phyloP scores from a whole-genome alignment of 2,329 filamentous ascomycete genomes.

The Nemania diffusa region DNA sequence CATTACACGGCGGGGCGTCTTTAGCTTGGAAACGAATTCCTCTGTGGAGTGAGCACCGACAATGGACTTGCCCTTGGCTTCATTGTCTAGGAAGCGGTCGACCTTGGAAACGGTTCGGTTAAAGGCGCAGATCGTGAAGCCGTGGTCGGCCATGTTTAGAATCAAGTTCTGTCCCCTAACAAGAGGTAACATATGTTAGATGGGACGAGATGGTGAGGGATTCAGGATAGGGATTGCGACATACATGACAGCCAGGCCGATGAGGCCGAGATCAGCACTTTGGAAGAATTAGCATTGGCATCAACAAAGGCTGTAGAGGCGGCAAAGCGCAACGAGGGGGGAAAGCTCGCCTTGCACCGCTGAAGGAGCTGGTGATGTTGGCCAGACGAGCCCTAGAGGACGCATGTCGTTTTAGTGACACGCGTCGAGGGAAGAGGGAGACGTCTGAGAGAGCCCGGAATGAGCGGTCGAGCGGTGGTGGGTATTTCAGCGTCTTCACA shows the following conservation, averaged over 20 bases:
- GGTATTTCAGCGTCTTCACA: constrained; percentile 11
- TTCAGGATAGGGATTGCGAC: constrained; percentile 47
- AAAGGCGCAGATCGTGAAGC: constrained; percentile 97
- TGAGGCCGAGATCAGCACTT: constrained; percentile 90
- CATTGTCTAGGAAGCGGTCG: constrained; percentile 90
- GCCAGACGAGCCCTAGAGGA: constrained; percentile 76
- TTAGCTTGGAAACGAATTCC: constrained; percentile 96
- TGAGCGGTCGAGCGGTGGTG: constrained; percentile 37
- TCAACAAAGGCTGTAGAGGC: constrained; percentile 43
- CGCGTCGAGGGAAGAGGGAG: constrained; percentile 45
- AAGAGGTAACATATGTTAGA: constrained; percentile 35
- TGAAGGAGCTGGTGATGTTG: constrained; percentile 71
- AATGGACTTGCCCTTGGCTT: constrained; percentile 95
- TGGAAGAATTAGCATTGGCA: constrained; percentile 66
- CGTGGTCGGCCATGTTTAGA: constrained; percentile 87
- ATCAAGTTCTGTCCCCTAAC: constrained; percentile 83
- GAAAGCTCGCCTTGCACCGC: constrained; percentile 64
- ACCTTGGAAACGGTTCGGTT: constrained; percentile 99
- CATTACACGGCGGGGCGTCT: constrained; percentile 97
- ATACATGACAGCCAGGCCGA: constrained; percentile 91
- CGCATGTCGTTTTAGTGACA: constrained; percentile 49
- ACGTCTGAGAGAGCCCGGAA: constrained; percentile 38
- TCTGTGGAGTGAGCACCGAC: constrained; percentile 92
- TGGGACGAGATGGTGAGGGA: neutral
- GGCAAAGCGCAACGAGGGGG: constrained; percentile 33